A percentile compares a stretch with the other conserved stretches of the same genome.
Conservation (phyloP, 1,284 basidiomycete species). For the Leucoagaricus sp. region DNA sequence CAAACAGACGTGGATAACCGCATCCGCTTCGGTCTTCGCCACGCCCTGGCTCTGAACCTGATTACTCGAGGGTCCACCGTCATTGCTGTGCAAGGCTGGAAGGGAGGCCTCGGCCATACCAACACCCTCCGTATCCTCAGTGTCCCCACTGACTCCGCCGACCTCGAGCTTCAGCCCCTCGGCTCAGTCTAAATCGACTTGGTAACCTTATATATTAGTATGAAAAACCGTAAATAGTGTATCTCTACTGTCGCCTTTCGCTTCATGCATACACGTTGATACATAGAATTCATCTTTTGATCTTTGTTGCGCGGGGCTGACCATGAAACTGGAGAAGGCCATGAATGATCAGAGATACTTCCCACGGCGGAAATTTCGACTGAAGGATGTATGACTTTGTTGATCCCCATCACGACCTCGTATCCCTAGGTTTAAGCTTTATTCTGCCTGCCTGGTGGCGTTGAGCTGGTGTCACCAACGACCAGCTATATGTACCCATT, state of each 20-base stretch:
- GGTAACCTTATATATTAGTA: constrained; percentile 3
- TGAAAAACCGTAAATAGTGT: neutral
- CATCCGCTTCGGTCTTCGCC: constrained; percentile 88
- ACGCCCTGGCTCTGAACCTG: constrained; percentile 86
- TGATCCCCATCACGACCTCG: neutral
- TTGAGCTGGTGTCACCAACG: neutral
- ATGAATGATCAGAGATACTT: constrained; percentile 1
- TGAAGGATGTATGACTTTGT: neutral
- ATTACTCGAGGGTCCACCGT: constrained; percentile 90
- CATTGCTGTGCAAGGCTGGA: constrained; percentile 98
- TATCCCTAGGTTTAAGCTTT: neutral
- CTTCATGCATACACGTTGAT: neutral
- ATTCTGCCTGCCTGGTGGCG: neutral
- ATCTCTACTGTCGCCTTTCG: constrained; percentile 1
- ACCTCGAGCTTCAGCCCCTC: constrained; percentile 79
- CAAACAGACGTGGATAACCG: constrained; percentile 97
- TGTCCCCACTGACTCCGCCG: constrained; percentile 85
- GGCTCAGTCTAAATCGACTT: constrained; percentile 32
- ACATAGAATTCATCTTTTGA: neutral
- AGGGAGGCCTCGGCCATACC: constrained; percentile 94
- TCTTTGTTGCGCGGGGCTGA: neutral
- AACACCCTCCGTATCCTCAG: constrained; percentile 80
- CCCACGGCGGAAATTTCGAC: constrained; percentile 10
- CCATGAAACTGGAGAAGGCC: neutral
- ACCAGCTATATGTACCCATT: constrained; percentile 27